These are phyloP conservation scores for Tothia fuscella DNA, from an alignment of 2,329 filamentous ascomycete genomes.

Conservation along the genomic window DNA sequence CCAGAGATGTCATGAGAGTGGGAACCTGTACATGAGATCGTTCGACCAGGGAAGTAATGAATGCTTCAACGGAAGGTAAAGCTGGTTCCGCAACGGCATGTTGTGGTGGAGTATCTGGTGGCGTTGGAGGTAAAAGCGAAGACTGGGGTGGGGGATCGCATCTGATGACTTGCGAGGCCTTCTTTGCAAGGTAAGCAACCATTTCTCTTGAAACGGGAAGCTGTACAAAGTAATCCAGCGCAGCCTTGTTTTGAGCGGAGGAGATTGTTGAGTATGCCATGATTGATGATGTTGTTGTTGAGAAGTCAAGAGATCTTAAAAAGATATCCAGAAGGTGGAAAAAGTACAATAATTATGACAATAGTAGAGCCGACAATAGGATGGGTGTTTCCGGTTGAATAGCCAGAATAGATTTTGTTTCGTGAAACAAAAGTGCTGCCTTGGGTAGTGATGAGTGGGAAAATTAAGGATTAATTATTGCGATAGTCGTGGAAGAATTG, in stretches of 20 bases:
- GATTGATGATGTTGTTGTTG: not conserved
- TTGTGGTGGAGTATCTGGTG: conserved; percentile 47
- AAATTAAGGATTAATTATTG: conserved; percentile 6
- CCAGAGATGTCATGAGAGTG: conserved; percentile 90
- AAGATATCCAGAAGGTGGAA: not conserved
- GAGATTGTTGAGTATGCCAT: conserved; percentile 35
- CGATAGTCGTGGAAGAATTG: not conserved
- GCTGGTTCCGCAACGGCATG: conserved; percentile 32
- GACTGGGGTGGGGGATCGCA: conserved; percentile 46
- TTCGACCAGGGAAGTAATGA: conserved; percentile 83
- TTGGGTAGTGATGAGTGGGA: conserved; percentile 2
- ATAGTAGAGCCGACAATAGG: conserved; percentile 3
- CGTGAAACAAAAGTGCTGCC: not conserved
- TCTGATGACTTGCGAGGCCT: conserved; percentile 66
- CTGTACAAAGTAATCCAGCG: conserved; percentile 71
- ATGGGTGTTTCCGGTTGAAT: not conserved
- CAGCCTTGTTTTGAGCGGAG: conserved; percentile 51
- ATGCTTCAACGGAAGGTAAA: conserved; percentile 73
- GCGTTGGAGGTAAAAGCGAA: conserved; percentile 37
- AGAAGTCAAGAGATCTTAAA: conserved; percentile 1
- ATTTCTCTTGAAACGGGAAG: conserved; percentile 62
- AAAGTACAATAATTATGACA: not conserved
- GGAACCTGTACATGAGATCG: conserved; percentile 94
- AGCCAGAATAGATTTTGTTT: not conserved
- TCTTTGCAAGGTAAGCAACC: conserved; percentile 64